Evolutionary conservation across 176 grass and related monocot species (phyloP), one percentile per base, ranked within the genome.

Genomic region (Chloris gayana): DNA sequence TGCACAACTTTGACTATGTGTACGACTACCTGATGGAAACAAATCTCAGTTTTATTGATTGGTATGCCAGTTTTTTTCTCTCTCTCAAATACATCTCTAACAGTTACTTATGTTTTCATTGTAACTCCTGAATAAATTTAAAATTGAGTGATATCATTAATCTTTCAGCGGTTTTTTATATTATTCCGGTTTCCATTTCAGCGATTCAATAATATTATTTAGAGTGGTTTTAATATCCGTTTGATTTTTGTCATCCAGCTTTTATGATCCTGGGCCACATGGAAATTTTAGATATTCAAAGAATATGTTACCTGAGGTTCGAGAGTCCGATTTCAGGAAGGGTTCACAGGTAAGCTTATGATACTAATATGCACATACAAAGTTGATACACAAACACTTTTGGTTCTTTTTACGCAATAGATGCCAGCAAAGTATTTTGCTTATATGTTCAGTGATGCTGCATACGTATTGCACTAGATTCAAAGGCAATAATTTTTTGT

Each of bases 231-330:
- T 31, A 56, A 11, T 77, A 12, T 72, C 29, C 8, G 50, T 21
- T 84, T 67, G 5, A 76, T 26, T 41, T 86, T 73, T 17, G 9
- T 84, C 66, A 11, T 21, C 19, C 83, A 95, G 96, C 64, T 99
- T 98, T 85, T 86, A 93, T 85, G 96, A 99, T 89, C 96, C 96
- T 65, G 96, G 96, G 0, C 96, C 96, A 37, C 96, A 95, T 82
- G 92, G 96, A 84, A 93, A 93, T 84, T 94, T 89, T 75, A 95
- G 96, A 82, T 99, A 93, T 76, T 99, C 96, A 25, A 80, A 79
- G 50, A 88, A 89, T 32, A 93, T 99, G 92, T 76, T 95, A 72
- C 96, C 96, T 56, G 92, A 95, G 82, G 83, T 95, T 76, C 86
- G 80, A 70, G 93, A 88, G 70, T 35, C 66, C 25, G 90, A 95